Percentiles rank a stretch among this genome's conserved stretches.
Evolutionary conservation across 2,329 filamentous ascomycete genomes (phyloP).

Genomic region (Cladosporium sphaerospermum): DNA sequence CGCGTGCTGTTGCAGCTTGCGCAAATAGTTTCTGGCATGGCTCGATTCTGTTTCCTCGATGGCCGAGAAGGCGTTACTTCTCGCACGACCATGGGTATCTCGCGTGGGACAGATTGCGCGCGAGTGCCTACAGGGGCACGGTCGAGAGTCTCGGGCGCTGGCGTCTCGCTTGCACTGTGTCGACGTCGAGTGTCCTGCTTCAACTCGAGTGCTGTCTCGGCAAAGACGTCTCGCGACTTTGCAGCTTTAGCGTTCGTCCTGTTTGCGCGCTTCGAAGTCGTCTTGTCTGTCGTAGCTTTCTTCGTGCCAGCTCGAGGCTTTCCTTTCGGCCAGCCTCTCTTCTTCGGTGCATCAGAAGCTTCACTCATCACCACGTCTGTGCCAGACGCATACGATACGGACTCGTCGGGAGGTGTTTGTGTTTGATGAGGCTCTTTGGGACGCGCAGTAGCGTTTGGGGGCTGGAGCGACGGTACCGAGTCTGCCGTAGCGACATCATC

Average conservation of each 20-base stretch:
- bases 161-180: constrained; percentile 22
- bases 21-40: constrained; percentile 43
- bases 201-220: constrained; percentile 2
- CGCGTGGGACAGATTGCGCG: constrained; percentile 24
- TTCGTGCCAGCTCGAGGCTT: constrained; percentile 38
- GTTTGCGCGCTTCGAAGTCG: constrained; percentile 20
- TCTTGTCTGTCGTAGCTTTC: constrained; percentile 25
- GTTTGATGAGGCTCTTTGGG: constrained; percentile 25
- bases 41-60: constrained; percentile 19
- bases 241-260: constrained; percentile 23
- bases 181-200: constrained; percentile 15
- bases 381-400: constrained; percentile 15
- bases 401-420: constrained; percentile 36
- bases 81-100: constrained; percentile 24
- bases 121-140: constrained; percentile 5
- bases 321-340: constrained; percentile 41
- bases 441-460: background rate
- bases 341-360: constrained; percentile 17
- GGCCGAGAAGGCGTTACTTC: constrained; percentile 22
- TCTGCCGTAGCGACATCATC: background rate
- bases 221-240: constrained; percentile 5
- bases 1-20: constrained; percentile 52
- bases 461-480: background rate
- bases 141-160: background rate
- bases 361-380: constrained; percentile 21